These are phyloP conservation scores for Russula ochroleuca DNA, from an alignment of 768 basidiomycete genomes.

Conservation along the genomic window DNA sequence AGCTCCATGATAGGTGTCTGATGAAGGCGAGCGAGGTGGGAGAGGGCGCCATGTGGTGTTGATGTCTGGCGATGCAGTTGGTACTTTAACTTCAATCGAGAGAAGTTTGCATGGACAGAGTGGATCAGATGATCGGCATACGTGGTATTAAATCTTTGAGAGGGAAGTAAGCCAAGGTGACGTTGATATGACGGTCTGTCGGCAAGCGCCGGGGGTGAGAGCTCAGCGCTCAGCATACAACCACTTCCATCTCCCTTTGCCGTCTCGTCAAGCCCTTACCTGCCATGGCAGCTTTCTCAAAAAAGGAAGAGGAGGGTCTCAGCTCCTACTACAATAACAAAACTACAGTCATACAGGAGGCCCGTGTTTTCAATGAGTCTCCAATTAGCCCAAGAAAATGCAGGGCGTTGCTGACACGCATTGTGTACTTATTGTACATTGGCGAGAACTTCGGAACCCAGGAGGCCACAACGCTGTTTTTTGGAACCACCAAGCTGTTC, in stretches of 20 bases:
- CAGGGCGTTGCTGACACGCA: constrained; percentile 90
- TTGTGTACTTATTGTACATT: constrained; percentile 93
- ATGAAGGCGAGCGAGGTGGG: constrained; percentile 57
- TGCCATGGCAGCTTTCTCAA: constrained; percentile 74
- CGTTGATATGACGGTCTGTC: constrained; percentile 9
- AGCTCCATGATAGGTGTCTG: constrained; percentile 31
- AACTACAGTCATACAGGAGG: constrained; percentile 96
- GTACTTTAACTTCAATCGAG: constrained; percentile 9
- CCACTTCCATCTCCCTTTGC: not conserved
- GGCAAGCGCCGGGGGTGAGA: constrained; percentile 15
- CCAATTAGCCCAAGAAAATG: constrained; percentile 98
- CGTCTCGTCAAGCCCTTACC: not conserved
- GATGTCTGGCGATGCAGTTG: constrained; percentile 22
- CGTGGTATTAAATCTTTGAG: not conserved
- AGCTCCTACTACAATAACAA: constrained; percentile 96
- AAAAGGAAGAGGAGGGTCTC: constrained; percentile 97
- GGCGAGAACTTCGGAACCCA: constrained; percentile 93
- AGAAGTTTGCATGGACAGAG: not conserved
- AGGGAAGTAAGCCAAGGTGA: too few species aligned
- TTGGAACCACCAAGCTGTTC: constrained; percentile 97
- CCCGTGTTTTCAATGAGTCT: constrained; percentile 98
- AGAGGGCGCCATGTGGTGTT: constrained; percentile 66
- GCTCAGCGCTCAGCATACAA: constrained; percentile 4
- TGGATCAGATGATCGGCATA: not conserved
- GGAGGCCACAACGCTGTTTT: constrained; percentile 97